Conservation (phyloP, 352 stramenopile species). For the Phytophthora brassicae region DNA sequence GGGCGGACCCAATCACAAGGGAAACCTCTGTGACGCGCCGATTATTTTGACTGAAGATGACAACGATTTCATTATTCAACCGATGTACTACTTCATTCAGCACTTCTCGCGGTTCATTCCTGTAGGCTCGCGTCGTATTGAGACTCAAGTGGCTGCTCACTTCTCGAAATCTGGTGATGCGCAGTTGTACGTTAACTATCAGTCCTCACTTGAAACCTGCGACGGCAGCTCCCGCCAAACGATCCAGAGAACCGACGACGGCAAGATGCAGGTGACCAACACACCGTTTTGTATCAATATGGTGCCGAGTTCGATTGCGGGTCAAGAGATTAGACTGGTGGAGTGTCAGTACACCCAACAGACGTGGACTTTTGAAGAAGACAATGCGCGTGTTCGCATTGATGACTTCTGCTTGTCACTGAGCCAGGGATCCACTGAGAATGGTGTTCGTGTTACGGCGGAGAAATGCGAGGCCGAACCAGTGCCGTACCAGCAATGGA, state of each 20-base stretch:
- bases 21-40: conserved; percentile 61
- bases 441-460: conserved; percentile 47
- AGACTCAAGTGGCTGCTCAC: conserved; percentile 41
- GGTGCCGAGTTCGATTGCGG: conserved; percentile 37
- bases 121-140: conserved; percentile 60
- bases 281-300: conserved; percentile 60
- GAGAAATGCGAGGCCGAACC: conserved; percentile 36
- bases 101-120: conserved; percentile 87
- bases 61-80: conserved; percentile 46
- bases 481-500: conserved; percentile 53
- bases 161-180: conserved; percentile 59
- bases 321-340: conserved; percentile 58
- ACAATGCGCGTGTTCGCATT: conserved; percentile 45
- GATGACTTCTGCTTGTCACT: conserved; percentile 59
- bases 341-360: conserved; percentile 66
- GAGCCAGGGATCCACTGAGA: conserved; percentile 51
- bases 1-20: conserved; percentile 89
- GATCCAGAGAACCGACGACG: conserved; percentile 50
- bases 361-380: conserved; percentile 56
- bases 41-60: conserved; percentile 1
- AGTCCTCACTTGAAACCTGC: conserved; percentile 45
- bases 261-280: conserved; percentile 62
- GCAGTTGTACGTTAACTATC: conserved; percentile 57
- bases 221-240: conserved; percentile 62
- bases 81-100: conserved; percentile 90